Evolutionary conservation across 225 moss, liverwort and hornwort species (phyloP).

Genomic region (Antitrichia curtipendula): DNA sequence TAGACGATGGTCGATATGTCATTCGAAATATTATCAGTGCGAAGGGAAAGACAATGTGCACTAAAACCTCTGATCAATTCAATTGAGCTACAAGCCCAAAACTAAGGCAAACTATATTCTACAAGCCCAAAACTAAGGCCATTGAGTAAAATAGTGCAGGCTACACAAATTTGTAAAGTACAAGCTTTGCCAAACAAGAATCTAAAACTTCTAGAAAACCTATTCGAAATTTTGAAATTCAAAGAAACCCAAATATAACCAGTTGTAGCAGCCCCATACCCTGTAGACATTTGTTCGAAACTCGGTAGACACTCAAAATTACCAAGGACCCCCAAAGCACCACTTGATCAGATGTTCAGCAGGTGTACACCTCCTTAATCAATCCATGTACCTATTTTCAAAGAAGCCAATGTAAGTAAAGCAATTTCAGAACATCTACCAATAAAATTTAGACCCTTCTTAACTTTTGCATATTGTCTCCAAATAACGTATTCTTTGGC

Average conservation of each 20-base stretch:
- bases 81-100: neutral
- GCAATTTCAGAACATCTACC: neutral
- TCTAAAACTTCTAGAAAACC: neutral
- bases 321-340: neutral
- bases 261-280: neutral
- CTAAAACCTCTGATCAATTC: neutral
- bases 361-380: neutral
- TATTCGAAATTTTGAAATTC: neutral
- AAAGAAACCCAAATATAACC: neutral
- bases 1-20: neutral
- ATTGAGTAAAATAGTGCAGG: neutral
- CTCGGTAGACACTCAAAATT: neutral
- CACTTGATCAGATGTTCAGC: neutral
- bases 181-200: neutral
- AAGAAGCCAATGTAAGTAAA: neutral
- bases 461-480: neutral
- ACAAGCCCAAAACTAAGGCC: neutral
- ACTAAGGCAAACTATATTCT: neutral
- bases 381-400: neutral
- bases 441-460: neutral
- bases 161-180: neutral
- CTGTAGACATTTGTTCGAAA: neutral
- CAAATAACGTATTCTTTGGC: neutral
- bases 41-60: neutral
- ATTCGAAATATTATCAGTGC: neutral